Base-by-base conservation (phyloP, 805 yeast genomes). In the Teunomyces tritomae region DNA sequence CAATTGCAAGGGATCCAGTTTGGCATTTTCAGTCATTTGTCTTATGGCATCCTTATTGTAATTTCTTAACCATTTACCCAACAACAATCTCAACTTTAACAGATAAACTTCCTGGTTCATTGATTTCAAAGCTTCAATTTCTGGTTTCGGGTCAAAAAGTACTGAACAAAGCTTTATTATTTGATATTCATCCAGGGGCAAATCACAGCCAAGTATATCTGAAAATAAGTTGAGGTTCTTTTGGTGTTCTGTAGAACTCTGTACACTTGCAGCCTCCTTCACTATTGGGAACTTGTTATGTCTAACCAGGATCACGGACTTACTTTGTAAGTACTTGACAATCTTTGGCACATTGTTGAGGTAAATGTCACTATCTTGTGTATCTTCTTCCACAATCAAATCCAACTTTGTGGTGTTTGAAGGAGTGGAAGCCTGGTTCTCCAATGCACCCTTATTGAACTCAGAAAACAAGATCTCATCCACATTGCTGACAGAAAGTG, bases 141-240 rank as follows among this genome's bases (percentile, higher is more conserved):
- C 49, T 5, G 45, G 28, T 8, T 47, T 40, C 13, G 39, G 47
- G 37, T 71, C 75, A 64, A 86, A 86, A 37, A 90, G 67, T 16
- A 82, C 74, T 0, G 87, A 78, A 1, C 85, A 78, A 37, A 87
- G 67, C n/a, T 72, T 70, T 80, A 89, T 78, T 9, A 76, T 54
- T 3, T 61, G 57, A 36, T 65, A 73, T 8, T 65, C 64, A 4
- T 57, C 52, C 3, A 49, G 46, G 3, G 32, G 40, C 28, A 49
- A 32, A 6, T 49, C 53, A 6, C 45, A 10, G 3, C 44, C 44
- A 14, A 53, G 44, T 13, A 68, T 46, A 11, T 57, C 59, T 8
- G 53, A 35, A 45, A 70, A 70, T 1, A 10, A 28, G 3, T 9
- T 14, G 34, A 11, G 10, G n/a, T 28, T n/a, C 26, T 9, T 3